Percentiles rank a stretch among this genome's conserved stretches.
These are phyloP conservation scores for Hysterium pulicare DNA, from an alignment of 2,329 filamentous ascomycete species.

Conservation along the genomic window DNA sequence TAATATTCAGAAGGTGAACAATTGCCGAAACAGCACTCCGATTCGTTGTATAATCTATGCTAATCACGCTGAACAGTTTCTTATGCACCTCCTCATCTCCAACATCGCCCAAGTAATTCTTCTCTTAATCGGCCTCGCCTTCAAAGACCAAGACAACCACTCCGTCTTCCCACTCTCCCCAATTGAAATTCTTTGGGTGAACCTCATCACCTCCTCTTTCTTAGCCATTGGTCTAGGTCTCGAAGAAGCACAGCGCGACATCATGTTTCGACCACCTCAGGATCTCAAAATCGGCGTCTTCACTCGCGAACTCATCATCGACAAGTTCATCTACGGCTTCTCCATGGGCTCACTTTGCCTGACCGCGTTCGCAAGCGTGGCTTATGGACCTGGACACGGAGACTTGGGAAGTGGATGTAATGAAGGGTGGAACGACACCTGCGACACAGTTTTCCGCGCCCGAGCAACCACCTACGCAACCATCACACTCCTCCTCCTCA, in stretches of 20 bases:
- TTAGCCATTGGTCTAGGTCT: conserved; percentile 47
- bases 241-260: conserved; percentile 45
- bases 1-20: conserved; percentile 39
- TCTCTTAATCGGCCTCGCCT: conserved; percentile 46
- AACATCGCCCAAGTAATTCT: conserved; percentile 49
- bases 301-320: conserved; percentile 44
- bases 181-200: conserved; percentile 48
- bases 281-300: conserved; percentile 44
- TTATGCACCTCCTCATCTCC: conserved; percentile 48
- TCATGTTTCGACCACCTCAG: conserved; percentile 46
- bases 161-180: conserved; percentile 47
- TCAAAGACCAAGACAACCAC: conserved; percentile 42
- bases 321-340: conserved; percentile 48
- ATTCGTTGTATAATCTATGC: background rate
- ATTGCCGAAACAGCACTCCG: background rate
- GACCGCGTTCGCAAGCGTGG: conserved; percentile 43
- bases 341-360: conserved; percentile 47
- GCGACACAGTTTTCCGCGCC: conserved; percentile 43
- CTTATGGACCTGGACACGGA: conserved; percentile 42
- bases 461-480: conserved; percentile 45
- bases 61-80: conserved; percentile 23
- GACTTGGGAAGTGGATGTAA: conserved; percentile 45
- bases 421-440: conserved; percentile 41
- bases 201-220: conserved; percentile 47
- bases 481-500: conserved; percentile 43